Base-by-base conservation (phyloP, 108 stramenopile genomes). In the Halocafeteria seosinensis region DNA sequence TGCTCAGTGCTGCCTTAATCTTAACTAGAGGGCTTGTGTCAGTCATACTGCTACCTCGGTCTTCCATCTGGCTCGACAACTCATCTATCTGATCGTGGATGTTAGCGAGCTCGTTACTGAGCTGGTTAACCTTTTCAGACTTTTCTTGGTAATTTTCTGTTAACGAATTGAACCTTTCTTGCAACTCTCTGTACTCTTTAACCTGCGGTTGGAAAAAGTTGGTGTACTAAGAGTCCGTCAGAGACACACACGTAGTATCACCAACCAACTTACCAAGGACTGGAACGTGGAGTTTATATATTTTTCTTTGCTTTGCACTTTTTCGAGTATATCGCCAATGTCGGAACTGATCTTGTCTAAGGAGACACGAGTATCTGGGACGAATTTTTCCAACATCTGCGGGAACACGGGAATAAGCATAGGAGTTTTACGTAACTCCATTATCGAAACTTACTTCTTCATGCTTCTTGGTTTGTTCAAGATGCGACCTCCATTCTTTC, bases 21-120 rank as follows among this genome's bases (percentile, higher is more conserved):
- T 66, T 63, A 26, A 81, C 80, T 38, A 84, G 66, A 5, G 82
- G 82, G 3, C 73, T 70, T 25, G 80, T 76, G 73, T 84, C 82
- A 47, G 71, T 78, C 78, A 81, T 81, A 23, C 67, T 51, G 50
- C 66, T 61, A 24, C 78, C 78, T 24, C 62, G 71, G 34, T 72
- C 62, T 42, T 76, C 76, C 74, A 81, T 70, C 34, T 69, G 52
- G 35, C 68, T 78, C 72, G 76, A 74, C 3, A 77, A 34, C 34
- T 82, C 81, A 21, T 71, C 77, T 50, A 82, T 59, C 52, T 73
- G 62, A n/a, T 82, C 81, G 27, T 59, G 50, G 17, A 52, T 70
- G 13, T 31, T 23, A 8, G 77, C 51, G 17, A 81, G 75, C 55
- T 75, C 71, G 38, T 51, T 70, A 12, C 78, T 78, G 17, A 78